These are phyloP conservation scores for Pseudodiploospora longispora DNA, from an alignment of 2,329 filamentous ascomycete genomes.

Conservation along the genomic window DNA sequence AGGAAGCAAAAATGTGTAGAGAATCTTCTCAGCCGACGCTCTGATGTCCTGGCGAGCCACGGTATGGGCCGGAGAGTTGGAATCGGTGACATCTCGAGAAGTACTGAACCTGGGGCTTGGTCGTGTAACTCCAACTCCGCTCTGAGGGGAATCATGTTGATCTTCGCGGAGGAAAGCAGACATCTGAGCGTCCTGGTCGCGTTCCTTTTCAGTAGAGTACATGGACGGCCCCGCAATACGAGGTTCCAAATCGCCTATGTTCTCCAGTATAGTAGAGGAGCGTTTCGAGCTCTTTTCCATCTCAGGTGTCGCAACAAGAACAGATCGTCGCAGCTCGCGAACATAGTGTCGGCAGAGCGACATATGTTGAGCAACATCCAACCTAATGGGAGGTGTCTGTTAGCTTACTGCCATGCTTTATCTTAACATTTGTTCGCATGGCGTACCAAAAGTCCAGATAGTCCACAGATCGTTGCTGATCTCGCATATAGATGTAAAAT, in stretches of 20 bases:
- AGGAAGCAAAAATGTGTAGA: conserved; percentile 94
- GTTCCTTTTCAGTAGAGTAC: conserved; percentile 62
- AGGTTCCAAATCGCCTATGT: conserved; percentile 57
- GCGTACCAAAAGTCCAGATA: conserved; percentile 95
- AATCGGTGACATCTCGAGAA: conserved; percentile 59
- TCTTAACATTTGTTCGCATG: not conserved
- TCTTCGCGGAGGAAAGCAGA: conserved; percentile 79
- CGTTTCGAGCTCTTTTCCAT: conserved; percentile 77
- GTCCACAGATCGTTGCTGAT: conserved; percentile 95
- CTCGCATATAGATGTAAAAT: conserved; percentile 99
- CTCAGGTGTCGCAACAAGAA: conserved; percentile 88
- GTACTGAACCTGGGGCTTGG: conserved; percentile 52
- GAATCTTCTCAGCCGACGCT: conserved; percentile 91
- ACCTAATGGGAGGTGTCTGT: conserved; percentile 48
- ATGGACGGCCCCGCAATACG: conserved; percentile 52
- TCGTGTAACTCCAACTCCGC: conserved; percentile 36
- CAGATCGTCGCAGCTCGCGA: conserved; percentile 84
- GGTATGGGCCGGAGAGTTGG: conserved; percentile 73
- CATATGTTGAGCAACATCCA: conserved; percentile 99
- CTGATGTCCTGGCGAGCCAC: conserved; percentile 86
- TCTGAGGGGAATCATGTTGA: conserved; percentile 47
- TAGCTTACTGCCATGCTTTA: conserved; percentile 1
- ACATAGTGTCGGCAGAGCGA: conserved; percentile 96
- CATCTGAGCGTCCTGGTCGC: conserved; percentile 78
- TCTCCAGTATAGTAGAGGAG: conserved; percentile 72